phyloP scores from a whole-genome alignment of 164 flowering plant species.

The Houttuynia cordata region DNA sequence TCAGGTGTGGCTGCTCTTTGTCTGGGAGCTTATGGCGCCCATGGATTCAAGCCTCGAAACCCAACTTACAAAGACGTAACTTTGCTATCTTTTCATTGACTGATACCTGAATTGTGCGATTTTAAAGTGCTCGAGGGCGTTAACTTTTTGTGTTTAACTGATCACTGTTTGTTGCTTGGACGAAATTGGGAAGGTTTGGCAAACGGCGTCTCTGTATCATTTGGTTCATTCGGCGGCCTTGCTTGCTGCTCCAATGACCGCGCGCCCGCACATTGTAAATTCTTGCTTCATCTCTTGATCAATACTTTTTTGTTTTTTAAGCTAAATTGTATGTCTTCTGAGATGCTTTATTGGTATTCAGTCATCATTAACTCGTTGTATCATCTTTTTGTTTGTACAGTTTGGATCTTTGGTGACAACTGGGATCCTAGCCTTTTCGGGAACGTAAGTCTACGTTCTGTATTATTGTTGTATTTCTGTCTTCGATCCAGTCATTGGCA shows the following conservation, averaged over 20 bases:
- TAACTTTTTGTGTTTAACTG: neutral
- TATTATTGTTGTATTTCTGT: neutral
- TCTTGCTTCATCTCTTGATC: constrained; percentile 3
- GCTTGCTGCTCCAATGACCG: constrained; percentile 63
- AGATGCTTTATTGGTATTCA: neutral
- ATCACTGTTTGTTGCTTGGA: neutral
- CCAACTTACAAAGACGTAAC: constrained; percentile 64
- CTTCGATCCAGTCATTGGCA: too few relatives aligned
- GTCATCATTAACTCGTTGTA: neutral
- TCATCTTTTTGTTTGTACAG: constrained; percentile 23
- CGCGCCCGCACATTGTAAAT: constrained; percentile 58
- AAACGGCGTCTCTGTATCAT: constrained; percentile 80
- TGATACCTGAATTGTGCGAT: neutral
- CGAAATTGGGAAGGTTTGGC: constrained; percentile 57
- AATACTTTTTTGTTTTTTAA: neutral
- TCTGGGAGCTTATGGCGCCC: constrained; percentile 81
- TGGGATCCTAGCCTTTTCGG: constrained; percentile 85
- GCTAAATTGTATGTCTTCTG: neutral
- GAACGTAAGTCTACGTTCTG: constrained; percentile 53
- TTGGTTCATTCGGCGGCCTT: constrained; percentile 90
- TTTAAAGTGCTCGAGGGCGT: neutral
- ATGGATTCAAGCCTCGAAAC: constrained; percentile 72
- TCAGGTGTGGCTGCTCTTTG: constrained; percentile 81
- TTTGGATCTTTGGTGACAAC: constrained; percentile 82
- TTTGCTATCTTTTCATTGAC: neutral